Percentiles rank a stretch among this genome's conserved stretches.
phyloP scores from a whole-genome alignment of 345 rosid genomes.

The Trapa incisa region DNA sequence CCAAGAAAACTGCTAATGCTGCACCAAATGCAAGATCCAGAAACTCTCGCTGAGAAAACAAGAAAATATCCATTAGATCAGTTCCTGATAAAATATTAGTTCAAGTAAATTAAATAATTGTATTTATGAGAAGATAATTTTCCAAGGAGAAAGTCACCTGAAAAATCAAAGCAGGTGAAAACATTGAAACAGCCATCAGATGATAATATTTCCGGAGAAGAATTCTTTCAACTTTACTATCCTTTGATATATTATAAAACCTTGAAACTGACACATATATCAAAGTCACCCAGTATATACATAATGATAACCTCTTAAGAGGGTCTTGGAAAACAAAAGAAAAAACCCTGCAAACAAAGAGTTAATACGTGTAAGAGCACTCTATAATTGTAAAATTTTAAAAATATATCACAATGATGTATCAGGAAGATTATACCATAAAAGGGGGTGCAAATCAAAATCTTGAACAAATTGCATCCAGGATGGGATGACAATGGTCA shows the following conservation, averaged over 20 bases:
- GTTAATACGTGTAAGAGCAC: conserved; percentile 9
- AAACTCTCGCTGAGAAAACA: conserved; percentile 65
- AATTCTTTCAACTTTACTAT: conserved; percentile 85
- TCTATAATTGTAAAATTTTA: background rate
- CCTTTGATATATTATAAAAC: conserved; percentile 72
- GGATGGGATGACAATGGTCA: conserved; percentile 38
- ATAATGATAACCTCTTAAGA: conserved; percentile 59
- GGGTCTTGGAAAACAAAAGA: conserved; percentile 67
- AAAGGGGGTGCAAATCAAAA: conserved; percentile 63
- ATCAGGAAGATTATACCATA: conserved; percentile 40
- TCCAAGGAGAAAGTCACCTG: conserved; percentile 44
- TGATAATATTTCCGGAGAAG: conserved; percentile 95
- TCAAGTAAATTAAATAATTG: no score
- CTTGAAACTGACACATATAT: conserved; percentile 55
- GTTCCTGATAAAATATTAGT: background rate
- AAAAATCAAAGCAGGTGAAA: conserved; percentile 83
- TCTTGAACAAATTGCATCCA: conserved; percentile 82
- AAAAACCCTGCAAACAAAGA: conserved; percentile 46
- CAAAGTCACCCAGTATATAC: conserved; percentile 64
- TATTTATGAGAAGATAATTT: background rate
- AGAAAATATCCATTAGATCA: conserved; percentile 8
- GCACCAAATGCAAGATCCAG: conserved; percentile 95
- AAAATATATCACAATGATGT: background rate
- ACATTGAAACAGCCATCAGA: conserved; percentile 91
- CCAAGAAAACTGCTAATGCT: conserved; percentile 71